These are phyloP conservation scores for Teratosphaeria gauchensis DNA, from an alignment of 2,329 filamentous ascomycete species.

Conservation along the genomic window DNA sequence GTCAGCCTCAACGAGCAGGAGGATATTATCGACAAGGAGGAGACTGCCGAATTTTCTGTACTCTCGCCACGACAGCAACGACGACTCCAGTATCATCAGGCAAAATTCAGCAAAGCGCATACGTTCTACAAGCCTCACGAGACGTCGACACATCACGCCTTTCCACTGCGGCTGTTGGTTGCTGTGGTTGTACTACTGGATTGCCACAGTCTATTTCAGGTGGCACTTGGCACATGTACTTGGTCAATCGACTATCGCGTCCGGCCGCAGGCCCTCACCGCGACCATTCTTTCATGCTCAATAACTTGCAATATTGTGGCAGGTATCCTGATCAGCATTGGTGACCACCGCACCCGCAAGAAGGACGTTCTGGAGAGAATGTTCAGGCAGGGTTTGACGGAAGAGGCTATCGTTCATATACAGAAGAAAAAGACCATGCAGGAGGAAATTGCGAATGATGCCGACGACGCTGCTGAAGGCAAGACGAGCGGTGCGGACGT, in stretches of 20 bases:
- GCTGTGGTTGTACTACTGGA: constrained; percentile 72
- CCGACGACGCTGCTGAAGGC: not conserved
- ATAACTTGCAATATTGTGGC: constrained; percentile 70
- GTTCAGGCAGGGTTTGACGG: constrained; percentile 65
- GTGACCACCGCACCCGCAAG: constrained; percentile 68
- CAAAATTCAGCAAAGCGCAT: constrained; percentile 71
- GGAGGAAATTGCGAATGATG: not conserved
- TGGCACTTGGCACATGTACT: constrained; percentile 66
- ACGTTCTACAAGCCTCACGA: constrained; percentile 87
- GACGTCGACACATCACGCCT: constrained; percentile 70
- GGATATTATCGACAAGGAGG: constrained; percentile 36
- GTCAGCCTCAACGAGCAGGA: constrained; percentile 19
- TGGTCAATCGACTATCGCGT: constrained; percentile 66
- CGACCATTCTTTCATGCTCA: constrained; percentile 69
- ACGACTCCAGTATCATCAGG: constrained; percentile 64
- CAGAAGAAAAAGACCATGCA: constrained; percentile 12
- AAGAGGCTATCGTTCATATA: constrained; percentile 48
- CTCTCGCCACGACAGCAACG: constrained; percentile 57
- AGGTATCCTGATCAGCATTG: constrained; percentile 65
- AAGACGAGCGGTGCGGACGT: not conserved
- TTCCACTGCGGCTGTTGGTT: constrained; percentile 63
- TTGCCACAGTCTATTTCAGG: constrained; percentile 69
- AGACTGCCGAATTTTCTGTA: constrained; percentile 47
- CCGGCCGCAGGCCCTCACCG: constrained; percentile 64
- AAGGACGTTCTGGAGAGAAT: constrained; percentile 75